Percentiles rank a stretch among this genome's conserved stretches.
phyloP scores from a whole-genome alignment of 2,329 filamentous ascomycete genomes.

The Talaromyces piceae region DNA sequence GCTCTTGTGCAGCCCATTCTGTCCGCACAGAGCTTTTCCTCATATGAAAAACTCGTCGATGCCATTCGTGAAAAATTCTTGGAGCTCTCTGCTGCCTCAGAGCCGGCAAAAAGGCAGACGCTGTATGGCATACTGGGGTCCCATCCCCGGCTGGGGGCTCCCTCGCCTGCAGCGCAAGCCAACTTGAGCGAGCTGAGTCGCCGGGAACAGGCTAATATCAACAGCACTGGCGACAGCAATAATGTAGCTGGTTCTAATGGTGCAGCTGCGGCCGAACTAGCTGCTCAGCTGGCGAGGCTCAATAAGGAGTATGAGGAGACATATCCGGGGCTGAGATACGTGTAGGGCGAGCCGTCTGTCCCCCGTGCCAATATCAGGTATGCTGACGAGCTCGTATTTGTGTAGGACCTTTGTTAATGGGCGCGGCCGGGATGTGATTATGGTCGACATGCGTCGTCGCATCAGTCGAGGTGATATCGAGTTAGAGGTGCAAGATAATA shows the following conservation, averaged over 20 bases:
- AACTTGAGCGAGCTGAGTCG: conserved; percentile 61
- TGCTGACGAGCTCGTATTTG: not conserved
- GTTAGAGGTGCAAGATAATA: conserved; percentile 63
- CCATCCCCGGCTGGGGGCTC: conserved; percentile 73
- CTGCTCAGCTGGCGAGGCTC: conserved; percentile 50
- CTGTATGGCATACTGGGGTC: conserved; percentile 69
- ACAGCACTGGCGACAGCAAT: conserved; percentile 25
- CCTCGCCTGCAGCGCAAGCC: conserved; percentile 46
- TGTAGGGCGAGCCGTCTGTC: conserved; percentile 32
- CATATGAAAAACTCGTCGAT: conserved; percentile 63
- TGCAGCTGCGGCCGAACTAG: conserved; percentile 45
- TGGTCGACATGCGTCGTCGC: conserved; percentile 70
- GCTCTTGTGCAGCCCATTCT: conserved; percentile 62
- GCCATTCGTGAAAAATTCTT: conserved; percentile 58
- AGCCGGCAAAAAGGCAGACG: conserved; percentile 44
- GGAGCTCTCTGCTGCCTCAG: conserved; percentile 48
- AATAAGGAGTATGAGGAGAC: conserved; percentile 72
- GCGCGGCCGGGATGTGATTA: conserved; percentile 62
- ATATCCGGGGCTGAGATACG: conserved; percentile 79
- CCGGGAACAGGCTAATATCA: conserved; percentile 74
- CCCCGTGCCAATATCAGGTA: not conserved
- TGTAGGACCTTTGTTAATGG: conserved; percentile 77
- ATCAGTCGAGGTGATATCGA: conserved; percentile 61
- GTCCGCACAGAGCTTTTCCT: conserved; percentile 51
- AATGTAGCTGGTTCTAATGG: conserved; percentile 30